Base-by-base conservation (phyloP, 2,329 filamentous ascomycete genomes). In the Madurella fahalii region DNA sequence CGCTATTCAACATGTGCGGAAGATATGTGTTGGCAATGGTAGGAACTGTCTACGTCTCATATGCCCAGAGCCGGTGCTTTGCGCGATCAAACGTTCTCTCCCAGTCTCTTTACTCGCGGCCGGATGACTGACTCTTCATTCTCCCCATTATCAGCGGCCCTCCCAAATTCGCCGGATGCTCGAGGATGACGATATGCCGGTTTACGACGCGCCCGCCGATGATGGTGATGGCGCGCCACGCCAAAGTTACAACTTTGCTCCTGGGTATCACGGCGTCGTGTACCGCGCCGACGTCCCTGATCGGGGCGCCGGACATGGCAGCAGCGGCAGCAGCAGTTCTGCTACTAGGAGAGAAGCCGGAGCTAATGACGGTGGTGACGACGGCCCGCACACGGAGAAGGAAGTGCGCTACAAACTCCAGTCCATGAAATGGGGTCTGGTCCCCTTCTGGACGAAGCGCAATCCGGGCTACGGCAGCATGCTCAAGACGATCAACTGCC, bases 401-500 rank as follows among this genome's bases (percentile, higher is more conserved):
- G 13, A 16, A 17, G 46, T 13, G 15, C 83, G 74, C 61, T 96
- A 95, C 74, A 93, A 89, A 69, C 75, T 99, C 9, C 91, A 96
- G 68, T 79, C 85, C 2, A 97, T 97, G 89, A 93, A 90, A 79
- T 99, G 94, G 94, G 94, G 93, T 0, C 79, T 99, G 7, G 78
- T 97, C 13, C 93, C 94, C 0, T 96, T 87, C 70, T 97, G 93
- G 93, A 95, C 89, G 3, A 95, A 93, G 73, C 80, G 86, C 12
- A 85, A 85, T 50, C 89, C 90, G 0, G 84, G 90, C 65, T 93
- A 94, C 65, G 78, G 81, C 25, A 84, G 84, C 1, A 78, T 90
- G 69, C 79, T 95, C 77, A 90, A 87, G 66, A 96, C 91, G 0
- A 97, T 97, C 71, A 97, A 99, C 72, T 97, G 93, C 69, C 85